Conservation (phyloP, 768 basidiomycete genomes). For the Leccinum incarnatum region DNA sequence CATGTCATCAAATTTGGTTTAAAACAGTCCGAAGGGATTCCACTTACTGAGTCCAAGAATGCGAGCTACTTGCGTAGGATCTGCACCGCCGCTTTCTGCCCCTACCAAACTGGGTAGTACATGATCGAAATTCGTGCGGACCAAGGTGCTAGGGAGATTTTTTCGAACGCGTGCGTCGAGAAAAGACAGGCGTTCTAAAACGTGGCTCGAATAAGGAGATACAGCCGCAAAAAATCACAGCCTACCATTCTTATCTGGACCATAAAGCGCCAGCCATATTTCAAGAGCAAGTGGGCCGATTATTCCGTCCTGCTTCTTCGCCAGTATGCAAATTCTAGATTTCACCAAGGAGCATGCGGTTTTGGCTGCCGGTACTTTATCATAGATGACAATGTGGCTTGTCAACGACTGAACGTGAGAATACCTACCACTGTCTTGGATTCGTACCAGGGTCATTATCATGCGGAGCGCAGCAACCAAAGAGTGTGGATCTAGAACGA, state of each 20-base stretch:
- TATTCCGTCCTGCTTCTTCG: not conserved
- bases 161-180: too few relatives aligned
- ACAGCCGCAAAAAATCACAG: not conserved
- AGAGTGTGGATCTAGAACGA: constrained; percentile 2
- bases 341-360: not conserved
- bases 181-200: too few relatives aligned
- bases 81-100: too few relatives aligned
- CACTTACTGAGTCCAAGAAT: too few relatives aligned
- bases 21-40: too few relatives aligned
- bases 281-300: constrained; percentile 23
- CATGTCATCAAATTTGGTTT: too few relatives aligned
- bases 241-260: constrained; percentile 7
- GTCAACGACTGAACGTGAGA: not conserved
- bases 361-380: not conserved
- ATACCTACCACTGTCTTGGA: constrained; percentile 9
- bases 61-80: too few relatives aligned
- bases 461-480: constrained; percentile 19
- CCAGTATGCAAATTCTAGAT: constrained; percentile 11
- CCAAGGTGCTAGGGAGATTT: too few relatives aligned
- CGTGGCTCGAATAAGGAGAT: not conserved
- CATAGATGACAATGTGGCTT: not conserved
- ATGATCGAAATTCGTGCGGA: too few relatives aligned
- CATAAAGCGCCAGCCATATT: constrained; percentile 13
- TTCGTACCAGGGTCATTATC: constrained; percentile 13
- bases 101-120: too few relatives aligned